Conservation (phyloP, 345 rosid genomes). For the Salix suchowensis region DNA sequence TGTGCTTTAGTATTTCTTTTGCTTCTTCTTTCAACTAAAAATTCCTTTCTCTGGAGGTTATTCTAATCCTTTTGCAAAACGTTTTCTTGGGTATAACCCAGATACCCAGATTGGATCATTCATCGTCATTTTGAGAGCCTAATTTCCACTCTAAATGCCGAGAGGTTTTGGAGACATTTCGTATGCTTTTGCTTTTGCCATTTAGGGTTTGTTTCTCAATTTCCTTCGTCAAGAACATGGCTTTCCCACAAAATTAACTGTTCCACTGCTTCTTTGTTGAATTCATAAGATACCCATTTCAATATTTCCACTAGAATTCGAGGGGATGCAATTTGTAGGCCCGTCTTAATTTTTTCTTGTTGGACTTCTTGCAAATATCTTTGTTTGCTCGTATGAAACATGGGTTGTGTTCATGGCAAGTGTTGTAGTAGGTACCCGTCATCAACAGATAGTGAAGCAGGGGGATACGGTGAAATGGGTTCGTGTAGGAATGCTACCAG, state of each 20-base stretch:
- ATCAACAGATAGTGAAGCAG: constrained; percentile 55
- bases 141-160: background rate
- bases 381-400: constrained; percentile 16
- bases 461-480: constrained; percentile 21
- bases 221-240: constrained; percentile 13
- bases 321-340: background rate
- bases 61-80: constrained; percentile 5
- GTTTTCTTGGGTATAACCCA: constrained; percentile 2
- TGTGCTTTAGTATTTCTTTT: background rate
- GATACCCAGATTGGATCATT: background rate
- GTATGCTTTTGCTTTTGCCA: constrained; percentile 6
- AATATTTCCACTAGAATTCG: constrained; percentile 14
- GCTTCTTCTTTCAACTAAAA: background rate
- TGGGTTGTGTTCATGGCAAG: constrained; percentile 93
- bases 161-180: background rate
- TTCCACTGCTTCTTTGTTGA: constrained; percentile 24
- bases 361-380: constrained; percentile 27
- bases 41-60: background rate
- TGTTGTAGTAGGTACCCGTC: constrained; percentile 63
- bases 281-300: constrained; percentile 20
- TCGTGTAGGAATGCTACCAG: constrained; percentile 14
- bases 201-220: constrained; percentile 16
- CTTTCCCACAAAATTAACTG: constrained; percentile 20
- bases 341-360: constrained; percentile 12
- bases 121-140: background rate